phyloP scores from a whole-genome alignment of 2,329 filamentous ascomycete species.

The Diaporthe longicolla region DNA sequence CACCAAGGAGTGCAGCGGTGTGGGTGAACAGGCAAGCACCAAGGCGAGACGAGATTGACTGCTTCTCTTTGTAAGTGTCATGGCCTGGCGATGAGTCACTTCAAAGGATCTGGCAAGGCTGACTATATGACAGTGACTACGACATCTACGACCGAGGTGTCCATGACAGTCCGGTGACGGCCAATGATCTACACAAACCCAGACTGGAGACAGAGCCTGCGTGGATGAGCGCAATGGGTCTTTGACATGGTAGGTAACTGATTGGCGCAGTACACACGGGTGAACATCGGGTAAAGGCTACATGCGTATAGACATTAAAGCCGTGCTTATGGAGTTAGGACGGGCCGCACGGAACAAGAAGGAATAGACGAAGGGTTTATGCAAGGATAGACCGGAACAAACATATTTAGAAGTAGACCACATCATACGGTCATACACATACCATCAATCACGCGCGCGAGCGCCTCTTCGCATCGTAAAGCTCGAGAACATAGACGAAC shows the following conservation, averaged over 20 bases:
- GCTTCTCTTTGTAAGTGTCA: slow-evolving; percentile 30
- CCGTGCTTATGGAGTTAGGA: slow-evolving; percentile 22
- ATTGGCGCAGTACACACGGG: background rate
- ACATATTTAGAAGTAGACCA: background rate
- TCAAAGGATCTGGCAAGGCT: background rate
- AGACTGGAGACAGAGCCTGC: slow-evolving; percentile 35
- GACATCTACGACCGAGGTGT: slow-evolving; percentile 33
- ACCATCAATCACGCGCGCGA: background rate
- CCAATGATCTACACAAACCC: slow-evolving; percentile 29
- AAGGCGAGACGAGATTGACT: slow-evolving; percentile 33
- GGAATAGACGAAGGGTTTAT: slow-evolving; percentile 1
- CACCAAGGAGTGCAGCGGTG: slow-evolving; percentile 68
- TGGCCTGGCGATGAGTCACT: background rate
- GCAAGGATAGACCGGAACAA: background rate
- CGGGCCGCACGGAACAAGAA: background rate
- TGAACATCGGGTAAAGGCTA: background rate
- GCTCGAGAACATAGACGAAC: background rate
- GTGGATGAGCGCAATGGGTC: slow-evolving; percentile 43
- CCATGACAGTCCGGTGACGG: slow-evolving; percentile 31
- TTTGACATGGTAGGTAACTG: background rate
- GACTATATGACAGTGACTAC: slow-evolving; percentile 12
- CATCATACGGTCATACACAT: background rate
- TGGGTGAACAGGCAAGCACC: slow-evolving; percentile 64
- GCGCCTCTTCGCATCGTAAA: background rate
- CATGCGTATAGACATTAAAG: background rate